Percentiles rank a stretch among this genome's conserved stretches.
Conservation (phyloP, 2,329 filamentous ascomycete genomes). For the Exserohilum turcica region DNA sequence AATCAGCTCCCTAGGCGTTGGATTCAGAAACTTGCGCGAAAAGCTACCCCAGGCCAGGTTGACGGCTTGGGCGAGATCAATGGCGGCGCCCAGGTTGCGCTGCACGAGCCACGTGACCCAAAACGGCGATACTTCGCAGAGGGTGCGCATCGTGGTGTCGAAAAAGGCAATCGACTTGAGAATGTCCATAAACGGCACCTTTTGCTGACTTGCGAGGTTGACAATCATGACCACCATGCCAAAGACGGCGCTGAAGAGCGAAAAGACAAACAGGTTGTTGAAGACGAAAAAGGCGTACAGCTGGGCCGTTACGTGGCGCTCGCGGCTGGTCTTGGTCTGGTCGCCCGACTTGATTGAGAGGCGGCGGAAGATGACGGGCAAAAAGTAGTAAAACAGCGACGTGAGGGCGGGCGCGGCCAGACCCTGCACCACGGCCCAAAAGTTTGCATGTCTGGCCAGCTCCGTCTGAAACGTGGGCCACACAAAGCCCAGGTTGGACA, state of each 20-base stretch:
- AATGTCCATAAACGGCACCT: conserved; percentile 66
- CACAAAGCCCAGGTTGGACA: conserved; percentile 77
- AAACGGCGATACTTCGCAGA: conserved; percentile 84
- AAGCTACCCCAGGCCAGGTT: conserved; percentile 84
- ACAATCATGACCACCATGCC: conserved; percentile 71
- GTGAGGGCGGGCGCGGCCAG: conserved; percentile 85
- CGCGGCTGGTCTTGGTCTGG: conserved; percentile 86
- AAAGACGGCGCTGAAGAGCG: conserved; percentile 84
- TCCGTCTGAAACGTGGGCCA: conserved; percentile 76
- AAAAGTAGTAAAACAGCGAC: conserved; percentile 81
- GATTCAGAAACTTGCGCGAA: conserved; percentile 79
- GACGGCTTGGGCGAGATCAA: conserved; percentile 89
- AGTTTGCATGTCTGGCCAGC: conserved; percentile 64
- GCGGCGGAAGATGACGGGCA: conserved; percentile 89
- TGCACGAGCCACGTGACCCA: conserved; percentile 82
- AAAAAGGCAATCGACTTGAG: conserved; percentile 69
- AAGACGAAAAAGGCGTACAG: conserved; percentile 96
- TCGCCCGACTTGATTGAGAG: conserved; percentile 84
- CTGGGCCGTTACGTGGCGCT: conserved; percentile 87
- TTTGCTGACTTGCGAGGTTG: conserved; percentile 56
- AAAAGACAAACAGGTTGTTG: conserved; percentile 96
- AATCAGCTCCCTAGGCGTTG: conserved; percentile 89
- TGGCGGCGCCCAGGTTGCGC: conserved; percentile 88
- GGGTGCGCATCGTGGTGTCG: conserved; percentile 67
- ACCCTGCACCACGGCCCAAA: conserved; percentile 92